These are phyloP conservation scores for Penicillium hesseltinei DNA, from an alignment of 2,329 filamentous ascomycete species.

Conservation along the genomic window DNA sequence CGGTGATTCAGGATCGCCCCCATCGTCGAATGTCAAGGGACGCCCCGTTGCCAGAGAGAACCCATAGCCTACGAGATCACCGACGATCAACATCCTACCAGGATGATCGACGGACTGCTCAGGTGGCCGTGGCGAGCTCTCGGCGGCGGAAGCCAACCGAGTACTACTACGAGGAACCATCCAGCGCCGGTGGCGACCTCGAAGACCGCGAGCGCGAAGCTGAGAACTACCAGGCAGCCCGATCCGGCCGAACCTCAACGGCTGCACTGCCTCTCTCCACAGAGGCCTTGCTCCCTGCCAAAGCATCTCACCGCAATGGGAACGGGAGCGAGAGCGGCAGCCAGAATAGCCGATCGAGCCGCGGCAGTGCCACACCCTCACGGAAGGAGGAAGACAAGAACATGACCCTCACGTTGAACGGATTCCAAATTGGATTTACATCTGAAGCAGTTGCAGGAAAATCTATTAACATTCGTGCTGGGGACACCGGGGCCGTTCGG, in stretches of 20 bases:
- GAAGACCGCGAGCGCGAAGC: conserved; percentile 39
- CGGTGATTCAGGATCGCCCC: conserved; percentile 33
- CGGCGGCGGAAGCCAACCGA: conserved; percentile 33
- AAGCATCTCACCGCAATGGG: conserved; percentile 29
- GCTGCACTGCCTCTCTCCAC: conserved; percentile 33
- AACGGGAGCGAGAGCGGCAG: conserved; percentile 41
- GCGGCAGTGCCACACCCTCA: conserved; percentile 36
- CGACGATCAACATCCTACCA: conserved; percentile 34
- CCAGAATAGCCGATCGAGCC: conserved; percentile 42
- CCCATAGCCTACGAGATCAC: conserved; percentile 31
- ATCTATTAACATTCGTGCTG: conserved; percentile 40
- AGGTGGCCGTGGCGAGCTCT: conserved; percentile 35
- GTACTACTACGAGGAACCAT: conserved; percentile 31
- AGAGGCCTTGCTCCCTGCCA: conserved; percentile 36
- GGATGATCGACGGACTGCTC: conserved; percentile 31
- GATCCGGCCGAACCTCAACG: conserved; percentile 23
- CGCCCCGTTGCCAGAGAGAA: conserved; percentile 33
- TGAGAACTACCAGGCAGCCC: conserved; percentile 43
- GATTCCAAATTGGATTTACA: conserved; percentile 41
- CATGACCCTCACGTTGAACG: conserved; percentile 42
- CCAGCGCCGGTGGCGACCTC: conserved; percentile 24
- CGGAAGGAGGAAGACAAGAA: conserved; percentile 39
- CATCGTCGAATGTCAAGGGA: conserved; percentile 35
- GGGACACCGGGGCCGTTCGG: conserved; percentile 38
- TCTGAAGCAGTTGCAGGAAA: conserved; percentile 39